Conservation (phyloP, 305 asterid species). For the Fraxinus baroniana region DNA sequence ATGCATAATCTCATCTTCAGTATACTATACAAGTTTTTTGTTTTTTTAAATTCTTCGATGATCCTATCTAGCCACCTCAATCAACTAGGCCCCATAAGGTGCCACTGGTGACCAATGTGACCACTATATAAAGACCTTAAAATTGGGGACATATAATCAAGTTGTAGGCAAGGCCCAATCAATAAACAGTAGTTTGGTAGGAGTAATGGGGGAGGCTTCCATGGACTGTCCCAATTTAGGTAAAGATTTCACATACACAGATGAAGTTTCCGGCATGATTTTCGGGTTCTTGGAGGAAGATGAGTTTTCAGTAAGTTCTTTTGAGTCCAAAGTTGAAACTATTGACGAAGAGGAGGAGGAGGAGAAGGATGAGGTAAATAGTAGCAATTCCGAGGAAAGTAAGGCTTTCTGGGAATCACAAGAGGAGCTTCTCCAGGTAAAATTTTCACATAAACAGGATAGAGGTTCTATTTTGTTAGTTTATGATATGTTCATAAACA, state of each 20-base stretch:
- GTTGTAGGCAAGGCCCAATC: neutral
- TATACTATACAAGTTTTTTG: no score
- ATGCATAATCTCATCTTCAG: neutral
- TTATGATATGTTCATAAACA: neutral
- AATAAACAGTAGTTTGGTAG: neutral
- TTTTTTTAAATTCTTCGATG: neutral
- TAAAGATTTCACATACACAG: neutral
- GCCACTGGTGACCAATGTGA: neutral
- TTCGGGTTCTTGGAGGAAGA: constrained; percentile 36
- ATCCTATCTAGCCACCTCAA: neutral
- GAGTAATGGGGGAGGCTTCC: neutral
- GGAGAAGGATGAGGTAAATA: constrained; percentile 14
- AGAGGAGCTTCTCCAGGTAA: constrained; percentile 32
- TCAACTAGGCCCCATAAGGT: neutral
- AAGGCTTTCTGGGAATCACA: constrained; percentile 35
- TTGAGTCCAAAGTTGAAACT: neutral
- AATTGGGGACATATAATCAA: neutral
- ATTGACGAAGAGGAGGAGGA: neutral
- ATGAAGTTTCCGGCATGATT: constrained; percentile 18
- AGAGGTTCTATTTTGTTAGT: neutral
- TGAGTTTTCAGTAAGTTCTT: constrained; percentile 17
- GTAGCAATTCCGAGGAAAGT: constrained; percentile 14
- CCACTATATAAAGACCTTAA: constrained; percentile 12
- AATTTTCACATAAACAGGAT: neutral
- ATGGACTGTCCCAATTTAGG: neutral